Conservation (phyloP, 2,329 filamentous ascomycete species). For the Mollisiaceae sp. region DNA sequence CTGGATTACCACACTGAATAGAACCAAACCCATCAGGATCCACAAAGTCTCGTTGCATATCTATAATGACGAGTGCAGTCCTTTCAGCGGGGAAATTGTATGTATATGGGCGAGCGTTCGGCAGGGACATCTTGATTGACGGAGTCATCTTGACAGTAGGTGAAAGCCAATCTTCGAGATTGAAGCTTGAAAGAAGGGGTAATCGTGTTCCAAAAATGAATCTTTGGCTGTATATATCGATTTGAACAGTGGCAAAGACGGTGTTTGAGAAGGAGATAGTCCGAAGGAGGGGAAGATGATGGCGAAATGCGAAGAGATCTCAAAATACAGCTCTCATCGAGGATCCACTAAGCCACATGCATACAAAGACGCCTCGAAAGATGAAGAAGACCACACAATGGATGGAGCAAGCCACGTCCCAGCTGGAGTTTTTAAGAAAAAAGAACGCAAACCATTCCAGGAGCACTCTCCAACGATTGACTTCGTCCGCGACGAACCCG, state of each 20-base stretch:
- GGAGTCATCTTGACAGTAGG: conserved; percentile 25
- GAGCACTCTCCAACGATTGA: conserved; percentile 12
- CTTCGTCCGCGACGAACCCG: conserved; percentile 9
- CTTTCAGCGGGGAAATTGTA: conserved; percentile 52
- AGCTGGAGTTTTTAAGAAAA: conserved; percentile 8
- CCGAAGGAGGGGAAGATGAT: neutral
- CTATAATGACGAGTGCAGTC: conserved; percentile 58
- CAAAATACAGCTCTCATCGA: neutral
- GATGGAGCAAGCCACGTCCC: conserved; percentile 8
- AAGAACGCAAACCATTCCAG: conserved; percentile 1
- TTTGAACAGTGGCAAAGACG: neutral
- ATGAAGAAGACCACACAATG: neutral
- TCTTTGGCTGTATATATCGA: neutral
- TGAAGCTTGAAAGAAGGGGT: neutral
- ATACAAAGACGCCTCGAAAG: neutral
- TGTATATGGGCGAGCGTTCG: conserved; percentile 50
- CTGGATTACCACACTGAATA: conserved; percentile 53
- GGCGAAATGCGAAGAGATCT: neutral
- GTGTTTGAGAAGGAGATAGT: neutral
- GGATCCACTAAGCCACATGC: conserved; percentile 5
- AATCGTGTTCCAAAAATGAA: neutral
- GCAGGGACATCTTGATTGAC: conserved; percentile 32
- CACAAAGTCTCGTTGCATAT: conserved; percentile 60
- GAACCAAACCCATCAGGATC: conserved; percentile 55
- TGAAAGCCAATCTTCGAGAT: neutral